phyloP scores from a whole-genome alignment of 495 filamentous ascomycete genomes.

The Mycothermus thermophilus region DNA sequence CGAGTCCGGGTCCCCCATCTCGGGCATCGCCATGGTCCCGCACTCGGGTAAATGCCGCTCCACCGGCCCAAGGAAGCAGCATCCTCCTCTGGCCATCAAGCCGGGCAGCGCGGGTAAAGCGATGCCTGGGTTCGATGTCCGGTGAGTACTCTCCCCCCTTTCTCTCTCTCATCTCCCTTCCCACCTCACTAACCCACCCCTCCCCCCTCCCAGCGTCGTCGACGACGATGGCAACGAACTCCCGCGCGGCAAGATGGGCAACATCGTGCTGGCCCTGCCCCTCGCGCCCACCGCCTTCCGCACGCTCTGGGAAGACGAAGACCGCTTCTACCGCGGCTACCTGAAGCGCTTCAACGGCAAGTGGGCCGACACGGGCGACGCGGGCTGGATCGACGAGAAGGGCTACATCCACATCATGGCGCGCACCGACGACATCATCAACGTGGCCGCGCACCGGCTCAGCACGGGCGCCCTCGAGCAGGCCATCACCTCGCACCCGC shows the following conservation, averaged over 20 bases:
- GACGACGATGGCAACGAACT: conserved; percentile 65
- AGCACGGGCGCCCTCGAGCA: conserved; percentile 84
- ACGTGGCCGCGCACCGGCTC: conserved; percentile 86
- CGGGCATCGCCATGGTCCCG: conserved; percentile 57
- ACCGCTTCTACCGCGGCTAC: conserved; percentile 70
- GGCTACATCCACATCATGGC: conserved; percentile 82
- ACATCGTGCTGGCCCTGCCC: conserved; percentile 73
- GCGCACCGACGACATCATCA: conserved; percentile 81
- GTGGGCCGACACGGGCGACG: conserved; percentile 85
- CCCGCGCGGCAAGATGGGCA: conserved; percentile 60
- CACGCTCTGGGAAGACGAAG: conserved; percentile 70
- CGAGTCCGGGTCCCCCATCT: conserved; percentile 80
- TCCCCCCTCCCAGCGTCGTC: conserved; percentile 39
- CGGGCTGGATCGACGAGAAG: conserved; percentile 67
- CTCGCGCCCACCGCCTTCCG: conserved; percentile 77
- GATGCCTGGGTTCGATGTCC: conserved; percentile 79
- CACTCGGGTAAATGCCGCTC: conserved; percentile 31
- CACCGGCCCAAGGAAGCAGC: conserved; percentile 10
- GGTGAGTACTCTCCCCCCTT: background rate
- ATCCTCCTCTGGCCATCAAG: conserved; percentile 39
- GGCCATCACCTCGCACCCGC: conserved; percentile 67
- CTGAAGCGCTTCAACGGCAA: conserved; percentile 62
- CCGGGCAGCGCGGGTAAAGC: conserved; percentile 81
- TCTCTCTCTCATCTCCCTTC: no score
- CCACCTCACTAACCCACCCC: no score